Percentiles rank a stretch among this genome's conserved stretches.
Conservation (phyloP, 345 rosid genomes). For the Sapria himalayana region DNA sequence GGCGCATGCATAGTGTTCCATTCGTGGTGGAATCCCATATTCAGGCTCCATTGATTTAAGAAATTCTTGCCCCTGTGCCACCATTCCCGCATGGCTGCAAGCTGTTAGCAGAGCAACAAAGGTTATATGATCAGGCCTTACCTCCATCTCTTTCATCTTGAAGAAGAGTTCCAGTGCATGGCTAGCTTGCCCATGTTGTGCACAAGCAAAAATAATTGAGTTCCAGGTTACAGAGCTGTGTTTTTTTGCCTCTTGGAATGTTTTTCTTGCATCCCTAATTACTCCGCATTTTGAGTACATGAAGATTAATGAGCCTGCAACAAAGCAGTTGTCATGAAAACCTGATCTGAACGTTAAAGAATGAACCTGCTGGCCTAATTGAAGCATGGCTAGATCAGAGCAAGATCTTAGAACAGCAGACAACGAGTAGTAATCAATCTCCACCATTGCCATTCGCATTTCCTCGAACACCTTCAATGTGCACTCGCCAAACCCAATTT, state of each 20-base stretch:
- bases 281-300: slow-evolving; percentile 71
- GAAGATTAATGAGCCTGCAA: slow-evolving; percentile 51
- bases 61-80: slow-evolving; percentile 33
- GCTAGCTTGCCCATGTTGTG: slow-evolving; percentile 51
- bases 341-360: slow-evolving; percentile 29
- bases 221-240: slow-evolving; percentile 48
- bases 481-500: slow-evolving; percentile 32
- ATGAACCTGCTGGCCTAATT: slow-evolving; percentile 53
- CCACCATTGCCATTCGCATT: slow-evolving; percentile 26
- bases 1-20: slow-evolving; percentile 67
- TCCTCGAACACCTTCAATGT: slow-evolving; percentile 25
- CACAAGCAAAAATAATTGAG: slow-evolving; percentile 48
- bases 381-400: slow-evolving; percentile 54
- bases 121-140: slow-evolving; percentile 46
- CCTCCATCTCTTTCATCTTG: slow-evolving; percentile 28
- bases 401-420: slow-evolving; percentile 63
- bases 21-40: slow-evolving; percentile 33
- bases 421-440: slow-evolving; percentile 42
- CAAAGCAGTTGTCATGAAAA: slow-evolving; percentile 37
- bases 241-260: slow-evolving; percentile 30
- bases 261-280: slow-evolving; percentile 32
- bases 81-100: slow-evolving; percentile 52
- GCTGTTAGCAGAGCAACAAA: slow-evolving; percentile 58
- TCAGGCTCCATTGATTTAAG: slow-evolving; percentile 35
- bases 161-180: slow-evolving; percentile 38